phyloP scores from a whole-genome alignment of 805 yeast species.

The Candida railenensis region DNA sequence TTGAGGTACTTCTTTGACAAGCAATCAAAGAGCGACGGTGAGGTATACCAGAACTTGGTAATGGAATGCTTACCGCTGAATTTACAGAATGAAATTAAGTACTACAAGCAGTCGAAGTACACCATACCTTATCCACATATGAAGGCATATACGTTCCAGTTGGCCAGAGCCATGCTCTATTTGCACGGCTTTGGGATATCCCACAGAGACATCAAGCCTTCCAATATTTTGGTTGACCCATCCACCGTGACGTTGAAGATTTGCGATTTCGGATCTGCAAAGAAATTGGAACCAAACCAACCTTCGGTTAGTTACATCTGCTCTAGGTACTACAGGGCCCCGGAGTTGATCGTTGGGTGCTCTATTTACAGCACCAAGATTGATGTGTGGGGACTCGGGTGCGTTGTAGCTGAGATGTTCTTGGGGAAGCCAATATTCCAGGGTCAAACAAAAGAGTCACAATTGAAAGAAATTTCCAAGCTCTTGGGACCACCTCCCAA shows the following conservation, averaged over 20 bases:
- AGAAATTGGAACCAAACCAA: slow-evolving; percentile 71
- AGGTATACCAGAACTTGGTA: slow-evolving; percentile 74
- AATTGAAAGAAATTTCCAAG: slow-evolving; percentile 86
- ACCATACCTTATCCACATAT: slow-evolving; percentile 71
- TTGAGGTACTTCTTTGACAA: slow-evolving; percentile 72
- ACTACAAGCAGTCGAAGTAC: slow-evolving; percentile 58
- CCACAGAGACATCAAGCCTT: slow-evolving; percentile 84
- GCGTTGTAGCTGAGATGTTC: slow-evolving; percentile 92
- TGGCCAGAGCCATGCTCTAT: slow-evolving; percentile 80
- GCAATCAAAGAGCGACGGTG: slow-evolving; percentile 59
- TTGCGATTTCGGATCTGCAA: slow-evolving; percentile 86
- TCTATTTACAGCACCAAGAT: slow-evolving; percentile 85
- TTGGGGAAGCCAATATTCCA: slow-evolving; percentile 94
- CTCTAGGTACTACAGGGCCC: slow-evolving; percentile 93
- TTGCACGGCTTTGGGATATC: slow-evolving; percentile 78
- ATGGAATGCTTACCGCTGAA: slow-evolving; percentile 89
- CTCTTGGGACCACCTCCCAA: slow-evolving; percentile 82
- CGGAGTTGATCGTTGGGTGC: slow-evolving; percentile 91
- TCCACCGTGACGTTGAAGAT: slow-evolving; percentile 63
- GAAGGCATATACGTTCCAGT: slow-evolving; percentile 75
- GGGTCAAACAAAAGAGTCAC: slow-evolving; percentile 86
- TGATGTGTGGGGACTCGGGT: slow-evolving; percentile 97
- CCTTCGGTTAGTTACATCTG: slow-evolving; percentile 95
- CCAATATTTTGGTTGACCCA: slow-evolving; percentile 78
- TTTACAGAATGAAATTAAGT: slow-evolving; percentile 70